These are phyloP conservation scores for Piper betle DNA, from an alignment of 164 flowering plant species.

Conservation along the genomic window DNA sequence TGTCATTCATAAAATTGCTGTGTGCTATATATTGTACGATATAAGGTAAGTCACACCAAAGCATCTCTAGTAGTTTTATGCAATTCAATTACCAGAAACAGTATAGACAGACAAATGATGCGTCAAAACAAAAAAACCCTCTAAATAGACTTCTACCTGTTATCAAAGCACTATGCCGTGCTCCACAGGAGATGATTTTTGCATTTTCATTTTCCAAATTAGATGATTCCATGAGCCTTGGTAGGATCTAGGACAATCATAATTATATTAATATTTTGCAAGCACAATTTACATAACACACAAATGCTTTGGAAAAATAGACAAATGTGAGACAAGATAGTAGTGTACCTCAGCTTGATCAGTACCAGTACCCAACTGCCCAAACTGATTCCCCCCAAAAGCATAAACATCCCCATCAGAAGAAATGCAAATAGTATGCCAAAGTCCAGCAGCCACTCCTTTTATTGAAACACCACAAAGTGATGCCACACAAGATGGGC, in stretches of 20 bases:
- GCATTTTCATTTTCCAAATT: slow-evolving; percentile 47
- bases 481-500: slow-evolving; percentile 76
- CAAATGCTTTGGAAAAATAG: neutral
- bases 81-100: no score
- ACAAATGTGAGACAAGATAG: neutral
- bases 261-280: slow-evolving; percentile 12
- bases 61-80: no score
- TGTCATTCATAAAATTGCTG: no score
- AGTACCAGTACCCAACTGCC: slow-evolving; percentile 91
- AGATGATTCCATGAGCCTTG: slow-evolving; percentile 63
- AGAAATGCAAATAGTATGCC: slow-evolving; percentile 93
- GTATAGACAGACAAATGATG: no score
- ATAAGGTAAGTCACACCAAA: no score
- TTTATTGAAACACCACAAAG: slow-evolving; percentile 66
- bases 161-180: slow-evolving; percentile 65
- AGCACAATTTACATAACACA: slow-evolving; percentile 17
- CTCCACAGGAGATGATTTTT: slow-evolving; percentile 61
- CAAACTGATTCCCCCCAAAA: slow-evolving; percentile 98
- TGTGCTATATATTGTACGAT: no score
- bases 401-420: slow-evolving; percentile 81
- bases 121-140: neutral
- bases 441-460: slow-evolving; percentile 75
- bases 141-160: slow-evolving; percentile 24
- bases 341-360: slow-evolving; percentile 85
- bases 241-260: slow-evolving; percentile 24